Evolutionary conservation across 164 flowering plant species (phyloP), one percentile per base, ranked within the genome.

Genomic region (Stephania cephalantha): DNA sequence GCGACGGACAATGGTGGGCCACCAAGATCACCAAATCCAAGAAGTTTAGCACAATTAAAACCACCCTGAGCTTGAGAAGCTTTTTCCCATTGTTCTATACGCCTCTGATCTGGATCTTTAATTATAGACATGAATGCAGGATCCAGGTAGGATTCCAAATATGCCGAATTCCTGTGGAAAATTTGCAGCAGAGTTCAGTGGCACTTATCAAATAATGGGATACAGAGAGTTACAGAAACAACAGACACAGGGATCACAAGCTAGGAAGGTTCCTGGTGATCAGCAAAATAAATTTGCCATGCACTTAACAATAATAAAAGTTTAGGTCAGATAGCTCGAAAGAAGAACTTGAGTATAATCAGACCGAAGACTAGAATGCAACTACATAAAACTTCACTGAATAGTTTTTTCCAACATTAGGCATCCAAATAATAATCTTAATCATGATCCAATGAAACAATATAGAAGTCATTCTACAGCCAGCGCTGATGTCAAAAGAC

Each of bases 41-140:
- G 92, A 82, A 94, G 76, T 82, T 90, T 96, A 76, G 90, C 92
- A 82, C 85, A 92, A 78, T 89, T 94, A 85, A 85, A 92, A 55
- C 94, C 87, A 78, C 85, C 79, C 48, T 85, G 93, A 61, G 94
- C 88, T 81, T 91, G 88, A 77, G 92, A 89, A 78, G 90, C 87
- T 79, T 90, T 96, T 75, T 92, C 95, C 97, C 97, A 88, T 75
- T 90, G 94, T 71, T 96, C 98, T 81, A 81, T 84, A 20, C 97
- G 95, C 79, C 91, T 88, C 82, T 96, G 90, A 82, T 96, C 99
- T 15, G 99, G 99, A 84, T 96, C 99, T 82, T 93, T 96, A 30
- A 84, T 88, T 79, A 91, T 72, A 55, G 99, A 92, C 97, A 96
- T 94, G 80, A 96, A 96, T 74, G 97, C 90, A 73, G 99, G 99